phyloP scores from a whole-genome alignment of 78 protist species.

The Diacronema lutheri region DNA sequence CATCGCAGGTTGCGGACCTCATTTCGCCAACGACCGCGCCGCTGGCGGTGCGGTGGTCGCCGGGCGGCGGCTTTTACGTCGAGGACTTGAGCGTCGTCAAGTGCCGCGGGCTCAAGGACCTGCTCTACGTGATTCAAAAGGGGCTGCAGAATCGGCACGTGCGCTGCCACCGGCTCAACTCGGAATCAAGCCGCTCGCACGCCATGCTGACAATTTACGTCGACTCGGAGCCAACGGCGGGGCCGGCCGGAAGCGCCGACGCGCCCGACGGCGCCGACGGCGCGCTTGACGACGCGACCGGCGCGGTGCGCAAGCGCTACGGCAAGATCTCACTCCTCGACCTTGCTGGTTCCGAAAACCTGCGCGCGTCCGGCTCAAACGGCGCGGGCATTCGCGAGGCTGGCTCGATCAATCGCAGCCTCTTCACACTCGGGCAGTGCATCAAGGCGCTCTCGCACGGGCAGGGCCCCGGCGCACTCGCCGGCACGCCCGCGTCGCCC shows the following conservation, averaged over 20 bases:
- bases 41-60: background rate
- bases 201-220: background rate
- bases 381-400: background rate
- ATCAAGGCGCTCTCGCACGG: background rate
- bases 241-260: no score
- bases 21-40: background rate
- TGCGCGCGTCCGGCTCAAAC: background rate
- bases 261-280: no score
- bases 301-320: background rate
- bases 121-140: background rate
- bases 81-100: conserved; percentile 5
- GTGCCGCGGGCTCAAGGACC: background rate
- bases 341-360: background rate
- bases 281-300: background rate
- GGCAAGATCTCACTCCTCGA: background rate
- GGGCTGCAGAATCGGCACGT: background rate
- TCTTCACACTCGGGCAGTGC: background rate
- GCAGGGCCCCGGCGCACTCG: no score
- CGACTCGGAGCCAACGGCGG: background rate
- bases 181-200: conserved; percentile 10
- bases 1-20: conserved; percentile 23
- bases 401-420: background rate
- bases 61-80: background rate
- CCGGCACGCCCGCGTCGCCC: background rate
- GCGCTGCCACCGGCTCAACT: background rate